Evolutionary conservation across 179 eudicot species (phyloP).

Genomic region (Beta lomatogona): DNA sequence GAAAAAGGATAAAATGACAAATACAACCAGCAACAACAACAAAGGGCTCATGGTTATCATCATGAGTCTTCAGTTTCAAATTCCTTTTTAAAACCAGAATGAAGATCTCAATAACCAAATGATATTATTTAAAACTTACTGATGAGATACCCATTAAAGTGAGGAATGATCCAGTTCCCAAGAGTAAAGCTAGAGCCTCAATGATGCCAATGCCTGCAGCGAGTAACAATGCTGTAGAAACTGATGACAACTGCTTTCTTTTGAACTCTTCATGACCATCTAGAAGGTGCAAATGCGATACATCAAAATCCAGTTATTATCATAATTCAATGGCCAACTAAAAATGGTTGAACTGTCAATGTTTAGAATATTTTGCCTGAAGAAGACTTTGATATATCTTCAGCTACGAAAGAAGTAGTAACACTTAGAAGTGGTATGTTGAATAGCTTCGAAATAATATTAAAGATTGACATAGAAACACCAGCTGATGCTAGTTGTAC

Average conservation of each 20-base stretch:
- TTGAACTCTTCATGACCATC: conserved; percentile 25
- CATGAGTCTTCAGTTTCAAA: background rate
- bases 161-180: conserved; percentile 82
- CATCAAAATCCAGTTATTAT: background rate
- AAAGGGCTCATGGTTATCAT: background rate
- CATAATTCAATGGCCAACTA: background rate
- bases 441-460: conserved; percentile 84
- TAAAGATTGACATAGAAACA: conserved; percentile 85
- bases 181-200: conserved; percentile 74
- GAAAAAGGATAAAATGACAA: background rate
- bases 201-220: conserved; percentile 74
- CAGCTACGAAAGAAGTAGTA: conserved; percentile 95
- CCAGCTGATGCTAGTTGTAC: conserved; percentile 93
- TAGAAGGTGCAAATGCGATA: conserved; percentile 9
- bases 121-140: conserved; percentile 38
- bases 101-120: background rate
- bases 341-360: background rate
- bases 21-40: background rate
- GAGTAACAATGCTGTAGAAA: conserved; percentile 75
- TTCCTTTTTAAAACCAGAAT: background rate
- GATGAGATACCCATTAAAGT: conserved; percentile 80
- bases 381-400: conserved; percentile 58
- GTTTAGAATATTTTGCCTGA: conserved; percentile 39
- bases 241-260: conserved; percentile 78
- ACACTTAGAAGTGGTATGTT: conserved; percentile 96